Evolutionary conservation across 805 yeast species (phyloP).

Genomic region (Pichia pseudocactophila): DNA sequence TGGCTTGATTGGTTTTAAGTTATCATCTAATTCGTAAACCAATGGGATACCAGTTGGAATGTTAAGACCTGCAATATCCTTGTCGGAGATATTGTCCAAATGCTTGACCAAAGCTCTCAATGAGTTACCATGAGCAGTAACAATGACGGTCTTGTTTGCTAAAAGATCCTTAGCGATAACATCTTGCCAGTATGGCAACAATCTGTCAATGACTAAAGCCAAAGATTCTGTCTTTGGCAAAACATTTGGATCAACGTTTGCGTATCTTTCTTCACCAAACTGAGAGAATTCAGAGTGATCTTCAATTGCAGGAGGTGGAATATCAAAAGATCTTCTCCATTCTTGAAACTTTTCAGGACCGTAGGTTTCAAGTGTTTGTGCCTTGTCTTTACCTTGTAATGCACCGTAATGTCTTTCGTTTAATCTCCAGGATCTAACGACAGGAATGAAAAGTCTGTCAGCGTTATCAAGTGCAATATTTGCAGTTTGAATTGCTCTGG

Average conservation of each 20-base stretch:
- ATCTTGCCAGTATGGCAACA: conserved; percentile 95
- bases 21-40: conserved; percentile 87
- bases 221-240: conserved; percentile 93
- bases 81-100: conserved; percentile 88
- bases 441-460: conserved; percentile 86
- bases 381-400: conserved; percentile 97
- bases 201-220: conserved; percentile 89
- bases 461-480: conserved; percentile 85
- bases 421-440: conserved; percentile 93
- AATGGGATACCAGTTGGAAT: conserved; percentile 98
- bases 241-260: conserved; percentile 71
- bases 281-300: conserved; percentile 78
- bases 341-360: conserved; percentile 91
- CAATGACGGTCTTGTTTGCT: conserved; percentile 79
- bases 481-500: conserved; percentile 96
- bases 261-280: conserved; percentile 77
- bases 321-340: conserved; percentile 96
- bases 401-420: conserved; percentile 99
- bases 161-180: conserved; percentile 77
- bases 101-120: conserved; percentile 93
- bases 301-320: conserved; percentile 88
- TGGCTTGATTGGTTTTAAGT: conserved; percentile 83
- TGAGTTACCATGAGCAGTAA: conserved; percentile 98
- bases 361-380: conserved; percentile 76
- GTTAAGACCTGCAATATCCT: conserved; percentile 86